These are phyloP conservation scores for Colletotrichum higginsianum DNA, from an alignment of 2,329 filamentous ascomycete species.

Conservation along the genomic window DNA sequence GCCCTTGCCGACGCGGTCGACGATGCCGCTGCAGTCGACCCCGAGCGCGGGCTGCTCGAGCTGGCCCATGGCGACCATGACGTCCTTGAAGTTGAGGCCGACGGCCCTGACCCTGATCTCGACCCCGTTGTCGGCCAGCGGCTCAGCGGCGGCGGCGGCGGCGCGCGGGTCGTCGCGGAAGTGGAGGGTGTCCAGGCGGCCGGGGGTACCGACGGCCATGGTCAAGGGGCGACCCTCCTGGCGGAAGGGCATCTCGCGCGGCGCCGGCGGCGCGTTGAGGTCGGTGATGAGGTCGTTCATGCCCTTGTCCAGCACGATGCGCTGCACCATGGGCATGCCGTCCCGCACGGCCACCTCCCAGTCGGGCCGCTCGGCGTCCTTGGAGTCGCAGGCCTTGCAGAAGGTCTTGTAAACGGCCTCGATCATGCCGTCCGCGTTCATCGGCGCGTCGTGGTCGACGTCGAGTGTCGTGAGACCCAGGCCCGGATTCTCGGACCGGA, in stretches of 20 bases:
- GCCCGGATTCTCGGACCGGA: conserved; percentile 43
- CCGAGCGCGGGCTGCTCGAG: conserved; percentile 46
- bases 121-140: conserved; percentile 40
- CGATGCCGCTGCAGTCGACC: conserved; percentile 52
- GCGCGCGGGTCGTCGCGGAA: not conserved
- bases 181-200: conserved; percentile 47
- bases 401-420: conserved; percentile 23
- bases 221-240: conserved; percentile 40
- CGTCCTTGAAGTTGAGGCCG: conserved; percentile 49
- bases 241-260: conserved; percentile 36
- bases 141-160: not conserved
- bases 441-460: conserved; percentile 11
- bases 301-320: not conserved
- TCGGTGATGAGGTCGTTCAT: conserved; percentile 22
- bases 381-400: not conserved
- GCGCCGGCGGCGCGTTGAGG: conserved; percentile 21
- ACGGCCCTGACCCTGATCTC: conserved; percentile 48
- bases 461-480: conserved; percentile 36
- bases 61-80: conserved; percentile 48
- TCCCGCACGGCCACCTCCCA: conserved; percentile 33
- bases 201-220: conserved; percentile 44
- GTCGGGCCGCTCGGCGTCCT: conserved; percentile 10
- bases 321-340: conserved; percentile 6
- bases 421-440: conserved; percentile 15
- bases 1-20: conserved; percentile 51